A percentile compares a stretch with the other conserved stretches of the same genome.
Conservation (phyloP, 1,284 basidiomycete genomes). For the Cryptococcus sp. region DNA sequence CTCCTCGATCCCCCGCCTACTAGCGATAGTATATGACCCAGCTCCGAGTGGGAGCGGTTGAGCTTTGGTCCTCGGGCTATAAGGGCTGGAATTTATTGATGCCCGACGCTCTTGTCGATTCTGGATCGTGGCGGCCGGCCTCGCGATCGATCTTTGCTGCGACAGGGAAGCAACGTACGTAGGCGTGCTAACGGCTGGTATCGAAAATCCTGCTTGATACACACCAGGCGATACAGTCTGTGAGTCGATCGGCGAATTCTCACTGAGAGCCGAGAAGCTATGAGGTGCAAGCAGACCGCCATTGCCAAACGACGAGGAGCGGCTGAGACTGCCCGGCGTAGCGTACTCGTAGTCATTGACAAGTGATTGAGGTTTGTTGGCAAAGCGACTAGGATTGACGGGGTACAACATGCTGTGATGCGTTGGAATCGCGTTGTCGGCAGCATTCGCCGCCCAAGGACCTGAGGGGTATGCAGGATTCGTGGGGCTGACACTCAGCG, state of each 20-base stretch:
- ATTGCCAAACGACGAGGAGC: too few relatives aligned
- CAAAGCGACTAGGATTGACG: neutral
- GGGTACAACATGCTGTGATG: too few relatives aligned
- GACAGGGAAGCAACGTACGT: neutral
- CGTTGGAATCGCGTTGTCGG: too few relatives aligned
- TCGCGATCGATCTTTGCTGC: neutral
- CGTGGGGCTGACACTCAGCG: too few relatives aligned
- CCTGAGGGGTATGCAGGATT: too few relatives aligned
- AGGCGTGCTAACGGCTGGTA: neutral
- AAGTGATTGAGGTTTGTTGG: slow-evolving; percentile 6
- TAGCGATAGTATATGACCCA: slow-evolving; percentile 11
- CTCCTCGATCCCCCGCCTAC: slow-evolving; percentile 12
- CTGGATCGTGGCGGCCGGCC: neutral
- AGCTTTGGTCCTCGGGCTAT: slow-evolving; percentile 7
- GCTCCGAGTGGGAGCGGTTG: neutral
- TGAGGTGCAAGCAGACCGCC: neutral
- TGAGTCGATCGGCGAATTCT: slow-evolving; percentile 9
- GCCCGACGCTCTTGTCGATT: slow-evolving; percentile 14
- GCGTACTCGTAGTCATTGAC: slow-evolving; percentile 4
- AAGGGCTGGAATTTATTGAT: slow-evolving; percentile 8
- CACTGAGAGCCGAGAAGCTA: slow-evolving; percentile 8
- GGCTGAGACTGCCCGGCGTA: slow-evolving; percentile 3
- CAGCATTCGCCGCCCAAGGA: too few relatives aligned
- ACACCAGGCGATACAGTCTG: slow-evolving; percentile 21
- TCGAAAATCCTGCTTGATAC: slow-evolving; percentile 15